phyloP scores from a whole-genome alignment of 169 alveolate genomes.

The Cryptosporidium viatorum region DNA sequence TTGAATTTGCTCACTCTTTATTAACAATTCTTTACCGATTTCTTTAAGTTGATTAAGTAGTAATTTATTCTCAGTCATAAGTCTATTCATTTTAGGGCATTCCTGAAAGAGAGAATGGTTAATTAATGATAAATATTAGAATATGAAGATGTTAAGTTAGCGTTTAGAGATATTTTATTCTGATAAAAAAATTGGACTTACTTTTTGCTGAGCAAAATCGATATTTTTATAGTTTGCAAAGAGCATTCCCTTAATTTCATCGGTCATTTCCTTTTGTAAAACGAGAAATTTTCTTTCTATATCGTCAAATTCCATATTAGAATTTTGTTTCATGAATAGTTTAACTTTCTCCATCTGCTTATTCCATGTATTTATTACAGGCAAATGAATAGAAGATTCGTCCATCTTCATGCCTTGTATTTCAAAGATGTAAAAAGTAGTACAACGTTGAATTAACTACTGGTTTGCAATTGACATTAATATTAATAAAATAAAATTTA shows the following conservation, averaged over 20 bases:
- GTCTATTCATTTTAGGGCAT: slow-evolving; percentile 47
- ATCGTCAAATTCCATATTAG: slow-evolving; percentile 3
- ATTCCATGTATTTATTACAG: slow-evolving; percentile 66
- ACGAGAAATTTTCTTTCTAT: slow-evolving; percentile 8
- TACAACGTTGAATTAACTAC: background rate
- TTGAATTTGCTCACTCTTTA: slow-evolving; percentile 38
- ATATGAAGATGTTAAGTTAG: background rate
- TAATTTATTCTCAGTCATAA: slow-evolving; percentile 20
- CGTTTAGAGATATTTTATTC: too few relatives aligned
- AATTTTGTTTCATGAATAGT: slow-evolving; percentile 11
- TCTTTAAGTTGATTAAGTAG: slow-evolving; percentile 53
- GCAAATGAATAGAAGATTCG: slow-evolving; percentile 41
- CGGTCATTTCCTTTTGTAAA: slow-evolving; percentile 50
- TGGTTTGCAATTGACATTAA: background rate
- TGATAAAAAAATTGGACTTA: background rate
- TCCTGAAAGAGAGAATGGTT: slow-evolving; percentile 16
- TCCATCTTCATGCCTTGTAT: slow-evolving; percentile 7
- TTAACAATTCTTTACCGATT: slow-evolving; percentile 27
- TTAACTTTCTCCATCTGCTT: slow-evolving; percentile 60
- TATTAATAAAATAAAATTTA: background rate
- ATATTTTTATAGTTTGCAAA: slow-evolving; percentile 34
- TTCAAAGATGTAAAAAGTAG: background rate
- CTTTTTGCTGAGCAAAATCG: slow-evolving; percentile 2
- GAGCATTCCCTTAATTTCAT: slow-evolving; percentile 55
- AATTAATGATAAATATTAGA: background rate